phyloP scores from a whole-genome alignment of 2,329 filamentous ascomycete species.

The Leptographium radiaticola region DNA sequence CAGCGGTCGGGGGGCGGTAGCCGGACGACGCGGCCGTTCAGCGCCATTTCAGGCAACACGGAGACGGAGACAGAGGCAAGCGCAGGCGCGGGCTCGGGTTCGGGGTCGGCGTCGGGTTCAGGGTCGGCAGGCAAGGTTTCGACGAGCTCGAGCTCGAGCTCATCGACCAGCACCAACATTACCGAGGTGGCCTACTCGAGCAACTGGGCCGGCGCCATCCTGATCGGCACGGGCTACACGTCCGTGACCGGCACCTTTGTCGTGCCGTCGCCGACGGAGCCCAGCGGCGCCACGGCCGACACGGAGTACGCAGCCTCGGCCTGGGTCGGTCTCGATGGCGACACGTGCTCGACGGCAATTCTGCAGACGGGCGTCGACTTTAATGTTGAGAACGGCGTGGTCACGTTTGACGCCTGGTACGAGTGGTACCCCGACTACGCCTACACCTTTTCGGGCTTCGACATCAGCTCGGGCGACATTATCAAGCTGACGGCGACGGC shows the following conservation, averaged over 20 bases:
- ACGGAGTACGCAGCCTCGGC: conserved; percentile 16
- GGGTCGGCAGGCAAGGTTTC: too few relatives aligned
- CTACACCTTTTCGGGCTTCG: conserved; percentile 14
- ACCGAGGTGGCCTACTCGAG: conserved; percentile 25
- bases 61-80: conserved; percentile 14
- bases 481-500: conserved; percentile 19
- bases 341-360: conserved; percentile 13
- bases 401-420: conserved; percentile 15
- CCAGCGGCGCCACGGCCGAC: conserved; percentile 5
- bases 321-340: conserved; percentile 20
- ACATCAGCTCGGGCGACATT: conserved; percentile 15
- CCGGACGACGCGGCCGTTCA: conserved; percentile 9
- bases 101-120: too few relatives aligned
- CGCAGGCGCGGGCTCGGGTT: too few relatives aligned
- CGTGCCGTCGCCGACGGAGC: conserved; percentile 13
- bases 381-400: not conserved
- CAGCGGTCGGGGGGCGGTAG: conserved; percentile 8
- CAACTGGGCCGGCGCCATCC: conserved; percentile 18
- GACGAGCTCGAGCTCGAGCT: not conserved
- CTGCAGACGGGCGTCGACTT: conserved; percentile 18
- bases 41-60: conserved; percentile 18
- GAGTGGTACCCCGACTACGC: conserved; percentile 17
- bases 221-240: conserved; percentile 5
- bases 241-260: conserved; percentile 7
- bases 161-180: not conserved